A percentile compares a stretch with the other conserved stretches of the same genome.
Conservation (phyloP, 1,284 basidiomycete species). For the Puccinia novopanici region DNA sequence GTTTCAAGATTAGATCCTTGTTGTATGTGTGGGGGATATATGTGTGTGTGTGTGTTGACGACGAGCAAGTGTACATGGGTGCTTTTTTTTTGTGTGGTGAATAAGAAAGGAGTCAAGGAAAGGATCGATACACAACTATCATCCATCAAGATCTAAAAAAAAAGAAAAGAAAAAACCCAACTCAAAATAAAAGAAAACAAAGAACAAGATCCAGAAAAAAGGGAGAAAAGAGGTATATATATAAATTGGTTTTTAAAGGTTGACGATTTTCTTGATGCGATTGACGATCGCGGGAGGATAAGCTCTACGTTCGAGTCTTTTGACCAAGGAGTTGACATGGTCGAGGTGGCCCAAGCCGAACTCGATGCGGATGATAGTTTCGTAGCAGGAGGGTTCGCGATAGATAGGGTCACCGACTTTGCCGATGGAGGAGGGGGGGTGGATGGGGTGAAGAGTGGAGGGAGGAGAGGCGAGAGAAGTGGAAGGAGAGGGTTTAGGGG, state of each 20-base stretch:
- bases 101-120: neutral
- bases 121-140: neutral
- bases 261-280: constrained; percentile 38
- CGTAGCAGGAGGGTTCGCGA: constrained; percentile 73
- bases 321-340: constrained; percentile 71
- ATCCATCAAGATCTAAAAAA: neutral
- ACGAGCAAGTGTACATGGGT: no score
- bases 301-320: constrained; percentile 71
- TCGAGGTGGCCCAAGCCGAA: constrained; percentile 74
- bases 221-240: neutral
- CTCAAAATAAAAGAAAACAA: neutral
- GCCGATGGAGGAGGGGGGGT: constrained; percentile 55
- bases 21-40: no score
- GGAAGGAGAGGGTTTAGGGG: constrained; percentile 57
- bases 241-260: neutral
- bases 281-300: constrained; percentile 60
- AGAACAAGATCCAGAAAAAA: neutral
- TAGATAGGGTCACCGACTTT: constrained; percentile 69
- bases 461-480: constrained; percentile 54
- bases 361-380: constrained; percentile 84
- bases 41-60: no score
- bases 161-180: neutral
- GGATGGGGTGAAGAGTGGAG: no score
- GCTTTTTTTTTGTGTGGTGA: no score
- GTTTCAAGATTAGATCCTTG: no score